A percentile compares a stretch with the other conserved stretches of the same genome.
phyloP scores from a whole-genome alignment of 257 asterid genomes.

The Linderniella brevidens region DNA sequence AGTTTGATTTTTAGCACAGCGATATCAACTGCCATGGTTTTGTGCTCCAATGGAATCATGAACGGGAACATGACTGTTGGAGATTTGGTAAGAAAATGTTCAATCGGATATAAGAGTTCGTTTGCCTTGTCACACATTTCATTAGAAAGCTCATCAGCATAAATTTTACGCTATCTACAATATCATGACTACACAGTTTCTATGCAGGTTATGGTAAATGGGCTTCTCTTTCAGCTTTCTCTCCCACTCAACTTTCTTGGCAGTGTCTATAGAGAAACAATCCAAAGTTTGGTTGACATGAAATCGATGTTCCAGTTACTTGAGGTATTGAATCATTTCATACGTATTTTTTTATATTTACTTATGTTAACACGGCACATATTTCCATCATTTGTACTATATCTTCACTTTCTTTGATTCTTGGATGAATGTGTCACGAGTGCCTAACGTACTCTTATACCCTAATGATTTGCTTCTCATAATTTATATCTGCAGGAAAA shows the following conservation, averaged over 20 bases:
- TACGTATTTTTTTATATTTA: conserved; percentile 6
- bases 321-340: conserved; percentile 42
- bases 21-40: conserved; percentile 81
- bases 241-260: conserved; percentile 97
- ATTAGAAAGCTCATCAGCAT: background rate
- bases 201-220: conserved; percentile 86
- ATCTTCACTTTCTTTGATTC: conserved; percentile 1
- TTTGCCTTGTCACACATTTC: no score
- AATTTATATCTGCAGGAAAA: conserved; percentile 46
- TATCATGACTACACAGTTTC: conserved; percentile 8
- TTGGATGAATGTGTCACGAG: background rate
- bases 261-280: conserved; percentile 85
- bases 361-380: background rate
- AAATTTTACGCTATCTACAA: background rate
- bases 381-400: conserved; percentile 3
- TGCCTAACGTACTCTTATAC: no score
- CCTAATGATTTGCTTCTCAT: no score
- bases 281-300: conserved; percentile 88
- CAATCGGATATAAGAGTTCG: background rate
- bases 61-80: conserved; percentile 83
- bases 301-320: conserved; percentile 94
- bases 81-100: conserved; percentile 54
- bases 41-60: conserved; percentile 84
- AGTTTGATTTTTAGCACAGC: conserved; percentile 75
- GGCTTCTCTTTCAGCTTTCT: conserved; percentile 90